A percentile compares a stretch with the other conserved stretches of the same genome.
Conservation (phyloP, 306 rosid genomes). For the Abrus pulchellus region DNA sequence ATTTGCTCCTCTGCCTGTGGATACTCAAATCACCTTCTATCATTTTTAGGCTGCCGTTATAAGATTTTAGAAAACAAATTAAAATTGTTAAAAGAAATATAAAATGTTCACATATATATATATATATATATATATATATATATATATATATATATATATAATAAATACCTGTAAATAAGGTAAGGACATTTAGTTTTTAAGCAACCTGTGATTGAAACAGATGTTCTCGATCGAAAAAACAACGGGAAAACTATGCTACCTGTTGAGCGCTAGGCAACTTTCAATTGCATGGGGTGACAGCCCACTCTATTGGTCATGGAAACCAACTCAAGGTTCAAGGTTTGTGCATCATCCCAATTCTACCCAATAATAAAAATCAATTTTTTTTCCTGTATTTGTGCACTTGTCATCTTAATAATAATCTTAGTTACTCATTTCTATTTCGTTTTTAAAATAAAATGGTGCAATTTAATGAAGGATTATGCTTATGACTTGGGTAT, state of each 20-base stretch:
- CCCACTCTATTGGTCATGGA: conserved; percentile 82
- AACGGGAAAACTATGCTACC: conserved; percentile 64
- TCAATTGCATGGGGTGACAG: conserved; percentile 67
- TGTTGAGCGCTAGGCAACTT: conserved; percentile 74
- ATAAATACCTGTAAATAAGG: background rate
- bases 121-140: no score
- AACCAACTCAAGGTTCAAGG: conserved; percentile 65
- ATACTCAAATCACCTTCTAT: conserved; percentile 41
- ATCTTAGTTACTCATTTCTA: no score
- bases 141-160: no score
- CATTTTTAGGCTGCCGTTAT: background rate
- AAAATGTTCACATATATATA: background rate
- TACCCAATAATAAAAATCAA: background rate
- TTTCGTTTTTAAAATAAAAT: background rate
- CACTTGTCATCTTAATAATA: background rate
- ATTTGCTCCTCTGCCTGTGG: conserved; percentile 66
- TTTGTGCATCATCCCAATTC: conserved; percentile 33
- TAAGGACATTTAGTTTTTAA: background rate
- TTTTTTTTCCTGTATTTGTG: background rate
- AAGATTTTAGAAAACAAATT: background rate
- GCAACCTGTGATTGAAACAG: conserved; percentile 46
- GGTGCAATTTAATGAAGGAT: background rate
- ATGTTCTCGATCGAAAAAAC: conserved; percentile 64
- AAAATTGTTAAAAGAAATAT: background rate
- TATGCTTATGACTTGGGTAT: background rate